Evolutionary conservation across 495 filamentous ascomycete genomes (phyloP), one percentile per base, ranked within the genome.

Genomic region (Patellaria atrata): DNA sequence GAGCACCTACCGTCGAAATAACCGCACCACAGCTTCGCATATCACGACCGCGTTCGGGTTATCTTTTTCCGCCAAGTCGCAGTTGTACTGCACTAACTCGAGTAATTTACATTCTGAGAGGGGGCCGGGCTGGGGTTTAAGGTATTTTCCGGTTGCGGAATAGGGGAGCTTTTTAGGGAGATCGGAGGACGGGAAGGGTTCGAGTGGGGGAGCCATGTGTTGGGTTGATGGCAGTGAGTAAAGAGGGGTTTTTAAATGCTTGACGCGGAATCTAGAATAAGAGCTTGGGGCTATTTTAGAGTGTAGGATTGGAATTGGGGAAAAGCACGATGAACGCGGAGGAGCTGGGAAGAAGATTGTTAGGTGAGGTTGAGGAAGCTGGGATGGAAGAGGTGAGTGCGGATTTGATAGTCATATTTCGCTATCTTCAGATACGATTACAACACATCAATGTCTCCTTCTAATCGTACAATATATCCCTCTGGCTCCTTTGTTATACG

Each of bases 31-130:
- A 8, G 80, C 77, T 59, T 70, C 66, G 53, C 85, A 94, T 29
- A 68, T 59, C 12, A 84, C 68, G 17, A 64, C 57, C 11, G 72
- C 70, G 16, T 71, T 52, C 28, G 18, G 20, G 6, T 41, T 47
- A 19, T 47, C 36, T 19, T 39, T 37, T 23, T 63, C 46, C 14
- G 65, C 63, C 35, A 81, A 61, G 43, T 75, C 61, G 54, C 85
- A 92, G 3, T 73, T 70, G 57, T 89, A 92, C 58, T 94, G 85
- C 41, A 82, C 55, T 64, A 94, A 64, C 56, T 81, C 75, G 35
- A 79, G 53, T 20, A 91, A 62, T 51, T 77, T 67, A 59, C 84
- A 92, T 28, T 71, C 59, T 31, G 67, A 59, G 11, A 91, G 58
- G 23, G 52, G 15, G 24, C 45, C 31, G 56, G 47, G 55, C n/a